A percentile compares a stretch with the other conserved stretches of the same genome.
Evolutionary conservation across 257 asterid genomes (phyloP).

Genomic region (Jaltomata sinuosa): DNA sequence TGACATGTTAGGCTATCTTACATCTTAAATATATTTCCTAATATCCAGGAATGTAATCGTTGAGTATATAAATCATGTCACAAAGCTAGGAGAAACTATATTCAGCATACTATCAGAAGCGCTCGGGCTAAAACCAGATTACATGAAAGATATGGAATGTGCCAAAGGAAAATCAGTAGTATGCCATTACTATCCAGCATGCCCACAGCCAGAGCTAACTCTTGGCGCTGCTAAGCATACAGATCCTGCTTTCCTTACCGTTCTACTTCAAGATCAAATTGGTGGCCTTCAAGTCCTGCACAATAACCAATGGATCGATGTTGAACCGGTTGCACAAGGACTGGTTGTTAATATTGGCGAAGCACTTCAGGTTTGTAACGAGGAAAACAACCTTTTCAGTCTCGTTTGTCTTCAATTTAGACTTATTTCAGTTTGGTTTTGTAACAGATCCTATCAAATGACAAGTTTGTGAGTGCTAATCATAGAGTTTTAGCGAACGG

Average conservation of each 20-base stretch:
- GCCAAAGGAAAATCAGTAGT: constrained; percentile 18
- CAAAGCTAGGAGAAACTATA: constrained; percentile 33
- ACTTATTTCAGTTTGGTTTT: background rate
- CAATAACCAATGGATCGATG: constrained; percentile 34
- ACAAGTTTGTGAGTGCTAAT: constrained; percentile 48
- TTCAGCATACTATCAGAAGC: constrained; percentile 52
- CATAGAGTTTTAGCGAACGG: constrained; percentile 55
- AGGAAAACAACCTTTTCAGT: background rate
- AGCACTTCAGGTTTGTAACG: constrained; percentile 43
- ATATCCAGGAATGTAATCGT: constrained; percentile 33
- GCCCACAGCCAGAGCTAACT: constrained; percentile 69
- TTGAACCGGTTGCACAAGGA: constrained; percentile 38
- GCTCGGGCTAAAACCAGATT: constrained; percentile 39
- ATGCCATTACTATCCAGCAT: constrained; percentile 61
- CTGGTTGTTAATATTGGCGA: constrained; percentile 66
- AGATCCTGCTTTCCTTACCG: constrained; percentile 55
- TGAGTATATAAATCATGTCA: constrained; percentile 28
- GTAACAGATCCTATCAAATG: constrained; percentile 49
- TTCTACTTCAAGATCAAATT: constrained; percentile 58
- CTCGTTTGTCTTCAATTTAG: background rate
- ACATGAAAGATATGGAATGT: constrained; percentile 35
- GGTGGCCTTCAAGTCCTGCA: constrained; percentile 74
- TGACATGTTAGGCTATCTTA: background rate
- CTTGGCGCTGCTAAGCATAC: constrained; percentile 58
- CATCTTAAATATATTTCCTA: background rate